Percentiles rank a stretch among this genome's conserved stretches.
Conservation (phyloP, 164 flowering plant species). For the Vitis rotundifolia region DNA sequence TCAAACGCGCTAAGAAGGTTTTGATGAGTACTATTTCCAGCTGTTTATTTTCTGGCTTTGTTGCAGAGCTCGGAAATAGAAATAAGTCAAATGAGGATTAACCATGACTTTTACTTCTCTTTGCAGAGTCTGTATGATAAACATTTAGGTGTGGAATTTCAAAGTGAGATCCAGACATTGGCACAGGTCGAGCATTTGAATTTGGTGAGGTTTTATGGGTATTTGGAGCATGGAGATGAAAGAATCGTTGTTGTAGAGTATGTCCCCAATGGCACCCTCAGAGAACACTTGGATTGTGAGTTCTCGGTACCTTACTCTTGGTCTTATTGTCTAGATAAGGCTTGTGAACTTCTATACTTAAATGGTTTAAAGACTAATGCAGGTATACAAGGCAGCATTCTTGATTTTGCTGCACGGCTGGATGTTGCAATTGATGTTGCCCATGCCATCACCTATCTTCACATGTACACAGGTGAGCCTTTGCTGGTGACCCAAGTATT, state of each 20-base stretch:
- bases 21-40: no score
- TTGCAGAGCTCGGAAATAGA: background rate
- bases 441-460: constrained; percentile 96
- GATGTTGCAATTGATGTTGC: constrained; percentile 94
- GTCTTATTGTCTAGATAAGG: background rate
- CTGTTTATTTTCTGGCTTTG: background rate
- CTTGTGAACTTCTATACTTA: background rate
- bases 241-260: constrained; percentile 82
- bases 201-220: constrained; percentile 78
- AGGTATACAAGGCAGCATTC: constrained; percentile 65
- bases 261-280: constrained; percentile 90
- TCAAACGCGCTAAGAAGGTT: constrained; percentile 96
- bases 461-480: constrained; percentile 82
- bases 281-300: constrained; percentile 94
- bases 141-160: constrained; percentile 68
- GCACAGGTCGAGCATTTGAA: constrained; percentile 80
- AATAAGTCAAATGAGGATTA: background rate
- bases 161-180: constrained; percentile 70
- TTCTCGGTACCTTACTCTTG: constrained; percentile 11
- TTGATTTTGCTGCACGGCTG: constrained; percentile 75
- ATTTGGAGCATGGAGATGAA: constrained; percentile 72
- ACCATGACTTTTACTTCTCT: constrained; percentile 6
- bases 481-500: background rate
- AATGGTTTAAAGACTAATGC: constrained; percentile 15
- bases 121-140: constrained; percentile 68